Percentiles rank a stretch among this genome's conserved stretches.
Conservation (phyloP, 257 asterid genomes). For the Solanum sitiens region DNA sequence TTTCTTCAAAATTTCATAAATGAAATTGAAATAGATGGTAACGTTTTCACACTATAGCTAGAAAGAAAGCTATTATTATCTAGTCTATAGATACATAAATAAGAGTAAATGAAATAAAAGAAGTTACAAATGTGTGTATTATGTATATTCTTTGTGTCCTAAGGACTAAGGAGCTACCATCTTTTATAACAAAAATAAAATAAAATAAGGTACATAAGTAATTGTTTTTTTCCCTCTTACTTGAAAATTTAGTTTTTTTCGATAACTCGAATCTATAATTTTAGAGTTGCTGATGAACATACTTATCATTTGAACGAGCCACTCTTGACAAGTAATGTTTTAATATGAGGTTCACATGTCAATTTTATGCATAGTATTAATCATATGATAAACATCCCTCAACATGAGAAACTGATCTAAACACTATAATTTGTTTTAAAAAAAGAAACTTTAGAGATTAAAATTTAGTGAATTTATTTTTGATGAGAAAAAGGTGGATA, state of each 20-base stretch:
- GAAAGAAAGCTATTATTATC: not conserved
- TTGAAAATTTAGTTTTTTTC: too few species aligned
- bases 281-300: too few species aligned
- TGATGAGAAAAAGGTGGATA: not conserved
- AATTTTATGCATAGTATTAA: not conserved
- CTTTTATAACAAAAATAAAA: too few species aligned
- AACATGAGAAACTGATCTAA: fast-evolving
- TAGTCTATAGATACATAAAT: not conserved
- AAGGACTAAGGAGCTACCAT: too few species aligned
- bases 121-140: not conserved
- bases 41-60: not conserved
- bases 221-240: too few species aligned
- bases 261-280: too few species aligned
- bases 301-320: too few species aligned
- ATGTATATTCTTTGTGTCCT: not conserved
- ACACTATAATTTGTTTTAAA: too few species aligned
- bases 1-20: too few species aligned
- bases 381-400: not conserved
- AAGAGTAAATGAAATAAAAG: not conserved
- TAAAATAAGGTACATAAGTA: too few species aligned
- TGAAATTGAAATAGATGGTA: not conserved
- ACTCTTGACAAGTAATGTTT: not conserved
- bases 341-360: not conserved
- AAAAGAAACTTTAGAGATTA: not conserved
- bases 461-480: not conserved